These are phyloP conservation scores for Parmelia sp. DNA, from an alignment of 495 filamentous ascomycete genomes.

Conservation along the genomic window DNA sequence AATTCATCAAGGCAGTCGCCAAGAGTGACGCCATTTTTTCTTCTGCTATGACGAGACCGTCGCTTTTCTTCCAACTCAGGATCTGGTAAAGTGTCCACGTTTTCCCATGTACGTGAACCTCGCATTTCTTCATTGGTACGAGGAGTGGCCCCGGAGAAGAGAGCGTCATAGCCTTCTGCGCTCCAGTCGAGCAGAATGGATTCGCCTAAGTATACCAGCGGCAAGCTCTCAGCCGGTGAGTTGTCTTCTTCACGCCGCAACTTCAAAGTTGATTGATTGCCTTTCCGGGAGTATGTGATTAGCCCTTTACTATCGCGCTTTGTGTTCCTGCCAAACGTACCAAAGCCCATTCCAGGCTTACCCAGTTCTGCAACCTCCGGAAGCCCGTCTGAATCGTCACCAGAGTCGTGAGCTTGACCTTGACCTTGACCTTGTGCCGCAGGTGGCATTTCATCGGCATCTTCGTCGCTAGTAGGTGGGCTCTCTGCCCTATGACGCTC, in stretches of 20 bases:
- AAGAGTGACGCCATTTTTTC: conserved; percentile 70
- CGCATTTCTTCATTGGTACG: conserved; percentile 37
- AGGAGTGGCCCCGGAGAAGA: conserved; percentile 57
- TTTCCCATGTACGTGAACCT: conserved; percentile 46
- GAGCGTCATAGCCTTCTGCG: conserved; percentile 52
- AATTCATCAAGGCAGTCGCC: conserved; percentile 91
- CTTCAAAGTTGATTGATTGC: conserved; percentile 23
- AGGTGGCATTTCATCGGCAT: conserved; percentile 25
- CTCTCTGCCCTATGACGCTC: conserved; percentile 18
- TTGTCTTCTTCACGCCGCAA: conserved; percentile 7
- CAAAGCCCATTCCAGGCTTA: conserved; percentile 19
- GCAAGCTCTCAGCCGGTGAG: conserved; percentile 31
- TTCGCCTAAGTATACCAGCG: conserved; percentile 69
- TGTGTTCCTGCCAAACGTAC: conserved; percentile 24
- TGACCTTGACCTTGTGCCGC: conserved; percentile 13
- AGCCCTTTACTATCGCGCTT: conserved; percentile 25
- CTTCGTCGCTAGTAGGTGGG: conserved; percentile 33
- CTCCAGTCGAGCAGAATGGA: conserved; percentile 82
- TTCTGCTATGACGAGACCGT: conserved; percentile 51
- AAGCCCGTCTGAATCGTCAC: conserved; percentile 30
- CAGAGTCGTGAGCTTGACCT: conserved; percentile 21
- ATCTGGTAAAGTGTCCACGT: conserved; percentile 53
- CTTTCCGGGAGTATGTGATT: conserved; percentile 30
- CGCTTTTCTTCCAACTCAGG: conserved; percentile 58
- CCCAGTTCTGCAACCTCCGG: conserved; percentile 21